phyloP scores from a whole-genome alignment of 2,329 filamentous ascomycete species.

The Penicillium sp. region DNA sequence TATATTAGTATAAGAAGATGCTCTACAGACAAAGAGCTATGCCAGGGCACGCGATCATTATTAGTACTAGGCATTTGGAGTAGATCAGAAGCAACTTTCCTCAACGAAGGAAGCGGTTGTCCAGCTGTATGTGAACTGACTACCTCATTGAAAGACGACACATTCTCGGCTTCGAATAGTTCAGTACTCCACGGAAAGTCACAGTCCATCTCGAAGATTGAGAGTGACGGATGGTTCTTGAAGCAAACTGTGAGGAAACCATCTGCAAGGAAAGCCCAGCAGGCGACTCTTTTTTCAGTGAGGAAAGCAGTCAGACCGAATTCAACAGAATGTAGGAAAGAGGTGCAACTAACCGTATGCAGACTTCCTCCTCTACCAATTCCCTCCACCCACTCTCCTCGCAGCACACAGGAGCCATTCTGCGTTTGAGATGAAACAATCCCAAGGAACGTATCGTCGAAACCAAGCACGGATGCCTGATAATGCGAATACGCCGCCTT shows the following conservation, averaged over 20 bases:
- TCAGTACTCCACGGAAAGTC: slow-evolving; percentile 28
- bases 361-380: slow-evolving; percentile 24
- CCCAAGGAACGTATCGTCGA: slow-evolving; percentile 27
- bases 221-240: slow-evolving; percentile 27
- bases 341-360: slow-evolving; percentile 20
- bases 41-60: slow-evolving; percentile 18
- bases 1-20: slow-evolving; percentile 30
- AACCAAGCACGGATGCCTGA: slow-evolving; percentile 28
- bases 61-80: slow-evolving; percentile 19
- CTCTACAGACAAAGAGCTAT: slow-evolving; percentile 24
- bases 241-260: slow-evolving; percentile 31
- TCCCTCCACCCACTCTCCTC: slow-evolving; percentile 20
- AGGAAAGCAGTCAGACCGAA: not conserved
- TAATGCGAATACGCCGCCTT: slow-evolving; percentile 29
- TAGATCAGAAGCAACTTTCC: slow-evolving; percentile 21
- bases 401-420: slow-evolving; percentile 14
- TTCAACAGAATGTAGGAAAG: not conserved
- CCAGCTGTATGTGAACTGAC: slow-evolving; percentile 12
- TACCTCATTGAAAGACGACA: slow-evolving; percentile 22
- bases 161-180: slow-evolving; percentile 28
- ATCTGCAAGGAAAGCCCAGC: slow-evolving; percentile 30
- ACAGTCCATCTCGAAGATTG: slow-evolving; percentile 29
- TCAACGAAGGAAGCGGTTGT: slow-evolving; percentile 21
- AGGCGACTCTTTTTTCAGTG: slow-evolving; percentile 19
- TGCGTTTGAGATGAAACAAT: slow-evolving; percentile 23